Base-by-base conservation (phyloP, 2,329 filamentous ascomycete genomes). In the Colletotrichum sp. region DNA sequence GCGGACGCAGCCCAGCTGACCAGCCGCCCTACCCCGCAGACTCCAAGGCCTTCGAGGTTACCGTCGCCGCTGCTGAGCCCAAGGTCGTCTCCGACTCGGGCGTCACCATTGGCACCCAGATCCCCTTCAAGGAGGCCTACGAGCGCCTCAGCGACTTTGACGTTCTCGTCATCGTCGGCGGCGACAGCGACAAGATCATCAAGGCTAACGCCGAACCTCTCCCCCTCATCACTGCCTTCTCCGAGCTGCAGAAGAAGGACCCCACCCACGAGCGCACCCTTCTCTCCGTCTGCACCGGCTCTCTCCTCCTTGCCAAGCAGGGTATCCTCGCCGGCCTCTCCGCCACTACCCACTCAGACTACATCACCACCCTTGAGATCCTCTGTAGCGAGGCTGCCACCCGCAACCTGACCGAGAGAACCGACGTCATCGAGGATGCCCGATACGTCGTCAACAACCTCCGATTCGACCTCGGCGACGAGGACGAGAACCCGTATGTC, bases 381-480 rank as follows among this genome's bases (percentile, higher is more conserved):
- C 86, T 96, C 79, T 96, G 94, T 89, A 94, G 94, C 84, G 92
- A 95, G 78, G 92, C 92, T 64, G 91, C 94, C 61, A 91, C 92
- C 74, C 89, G 92, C 78, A 92, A 95, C 83, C 88, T 94, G 79
- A 90, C 92, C 72, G 93, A 96, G 87, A 93, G 94, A 82, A 95
- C 94, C 80, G 95, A 97, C 82, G 94, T 97, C 78, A 90, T 96
- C 81, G 95, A 97, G 82, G 93, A 95, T 78, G 90, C 90, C 82
- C 91, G 95, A 82, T 98, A 97, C 83, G 95, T 98, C 24, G 95
- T 98, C 84, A 98, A 98, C 89, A 97, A 98, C 86, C 93, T 96
- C 75, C 94, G 95, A 80, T 98, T 96, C 84, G 95, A 97, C 80
- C 88, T 97, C 79, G 93, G 94, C 76, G 92, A 96, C 82, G 92